phyloP scores from a whole-genome alignment of 805 yeast species.

The Spencermartinsiella europaea region DNA sequence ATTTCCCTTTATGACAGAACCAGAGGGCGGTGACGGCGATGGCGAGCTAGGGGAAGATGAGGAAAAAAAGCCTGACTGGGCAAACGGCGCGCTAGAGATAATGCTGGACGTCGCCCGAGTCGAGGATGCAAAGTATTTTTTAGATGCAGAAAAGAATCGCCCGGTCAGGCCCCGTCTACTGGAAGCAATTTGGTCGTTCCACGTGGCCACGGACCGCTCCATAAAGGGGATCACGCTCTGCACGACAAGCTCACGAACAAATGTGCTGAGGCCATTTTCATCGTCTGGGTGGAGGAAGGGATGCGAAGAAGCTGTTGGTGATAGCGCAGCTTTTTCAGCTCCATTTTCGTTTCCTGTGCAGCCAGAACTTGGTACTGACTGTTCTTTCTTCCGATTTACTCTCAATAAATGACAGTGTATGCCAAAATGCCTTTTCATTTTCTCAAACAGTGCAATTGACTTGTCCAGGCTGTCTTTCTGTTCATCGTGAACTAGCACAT shows the following conservation, averaged over 20 bases:
- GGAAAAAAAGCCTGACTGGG: conserved; percentile 5
- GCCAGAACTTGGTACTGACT: no score
- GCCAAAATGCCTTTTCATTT: conserved; percentile 36
- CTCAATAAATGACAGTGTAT: conserved; percentile 24
- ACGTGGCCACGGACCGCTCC: conserved; percentile 70
- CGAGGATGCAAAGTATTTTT: conserved; percentile 40
- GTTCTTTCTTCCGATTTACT: conserved; percentile 13
- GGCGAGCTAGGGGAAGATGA: conserved; percentile 14
- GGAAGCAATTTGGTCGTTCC: conserved; percentile 79
- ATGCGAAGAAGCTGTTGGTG: conserved; percentile 1
- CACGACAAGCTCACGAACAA: conserved; percentile 44
- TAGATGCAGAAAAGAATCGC: conserved; percentile 62
- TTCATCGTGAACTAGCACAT: conserved; percentile 46
- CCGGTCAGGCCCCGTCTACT: conserved; percentile 76
- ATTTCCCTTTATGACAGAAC: conserved; percentile 14
- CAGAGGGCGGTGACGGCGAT: conserved; percentile 10
- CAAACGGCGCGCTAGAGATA: conserved; percentile 26
- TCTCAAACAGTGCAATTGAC: conserved; percentile 37
- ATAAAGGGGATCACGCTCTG: conserved; percentile 69
- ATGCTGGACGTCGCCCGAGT: conserved; percentile 24
- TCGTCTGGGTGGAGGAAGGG: conserved; percentile 33
- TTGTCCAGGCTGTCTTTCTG: conserved; percentile 41
- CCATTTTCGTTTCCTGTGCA: conserved; percentile 17
- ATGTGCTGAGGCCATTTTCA: conserved; percentile 37
- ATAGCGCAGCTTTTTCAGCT: conserved; percentile 9